phyloP scores from a whole-genome alignment of 306 rosid genomes.

The Fragaria ananassa region DNA sequence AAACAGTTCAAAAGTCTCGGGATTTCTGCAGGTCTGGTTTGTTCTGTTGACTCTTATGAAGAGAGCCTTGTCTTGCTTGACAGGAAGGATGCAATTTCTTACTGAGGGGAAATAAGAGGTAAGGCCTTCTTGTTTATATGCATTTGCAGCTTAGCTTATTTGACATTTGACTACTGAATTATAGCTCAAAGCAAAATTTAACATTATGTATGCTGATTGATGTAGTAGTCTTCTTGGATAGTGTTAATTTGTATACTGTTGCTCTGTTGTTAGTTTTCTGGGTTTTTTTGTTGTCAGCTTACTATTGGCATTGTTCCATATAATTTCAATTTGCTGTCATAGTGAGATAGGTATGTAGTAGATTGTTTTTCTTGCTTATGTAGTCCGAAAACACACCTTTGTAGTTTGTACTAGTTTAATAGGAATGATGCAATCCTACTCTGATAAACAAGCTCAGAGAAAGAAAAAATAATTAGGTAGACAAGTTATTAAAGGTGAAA shows the following conservation, averaged over 20 bases:
- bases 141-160: neutral
- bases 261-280: neutral
- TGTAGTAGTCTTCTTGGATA: neutral
- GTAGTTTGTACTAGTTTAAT: neutral
- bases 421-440: neutral
- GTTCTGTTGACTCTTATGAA: neutral
- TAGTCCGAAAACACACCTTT: neutral
- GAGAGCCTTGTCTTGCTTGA: constrained; percentile 3
- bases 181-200: neutral
- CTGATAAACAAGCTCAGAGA: neutral
- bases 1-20: neutral
- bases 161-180: neutral
- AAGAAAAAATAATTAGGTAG: neutral
- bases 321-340: neutral
- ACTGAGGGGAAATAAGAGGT: neutral
- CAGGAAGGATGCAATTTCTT: neutral
- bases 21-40: neutral
- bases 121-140: neutral
- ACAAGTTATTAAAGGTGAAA: neutral
- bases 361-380: neutral
- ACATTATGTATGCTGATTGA: neutral
- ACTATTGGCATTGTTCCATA: neutral
- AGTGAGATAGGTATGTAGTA: neutral
- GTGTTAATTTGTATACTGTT: neutral
- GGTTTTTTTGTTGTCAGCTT: neutral